A percentile compares a stretch with the other conserved stretches of the same genome.
These are phyloP conservation scores for Naganishia sp. DNA, from an alignment of 1,284 basidiomycete species.

Conservation along the genomic window DNA sequence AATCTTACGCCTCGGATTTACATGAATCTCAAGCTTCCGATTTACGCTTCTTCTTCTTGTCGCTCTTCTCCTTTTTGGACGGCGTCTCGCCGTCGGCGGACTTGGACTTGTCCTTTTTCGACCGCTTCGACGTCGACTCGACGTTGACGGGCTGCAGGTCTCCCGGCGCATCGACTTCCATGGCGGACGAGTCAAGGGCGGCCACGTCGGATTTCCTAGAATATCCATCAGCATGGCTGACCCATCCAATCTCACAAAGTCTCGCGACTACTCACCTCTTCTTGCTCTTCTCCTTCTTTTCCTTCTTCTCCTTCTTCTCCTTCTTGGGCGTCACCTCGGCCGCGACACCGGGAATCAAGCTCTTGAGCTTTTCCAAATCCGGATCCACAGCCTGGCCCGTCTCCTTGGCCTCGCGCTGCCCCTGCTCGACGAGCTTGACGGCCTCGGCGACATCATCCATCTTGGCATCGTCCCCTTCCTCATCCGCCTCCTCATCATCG, in stretches of 20 bases:
- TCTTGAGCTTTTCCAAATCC: constrained; percentile 48
- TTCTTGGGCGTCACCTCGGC: constrained; percentile 59
- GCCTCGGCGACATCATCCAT: constrained; percentile 54
- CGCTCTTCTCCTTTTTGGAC: constrained; percentile 65
- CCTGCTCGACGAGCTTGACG: constrained; percentile 57
- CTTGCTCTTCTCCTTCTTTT: constrained; percentile 60
- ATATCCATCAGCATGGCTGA: not conserved
- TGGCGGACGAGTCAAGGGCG: constrained; percentile 31
- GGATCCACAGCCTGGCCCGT: constrained; percentile 42
- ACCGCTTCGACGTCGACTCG: constrained; percentile 56
- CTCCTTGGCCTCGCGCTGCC: constrained; percentile 55
- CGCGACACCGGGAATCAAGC: constrained; percentile 54
- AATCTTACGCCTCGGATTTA: too few relatives aligned
- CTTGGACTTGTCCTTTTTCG: constrained; percentile 73
- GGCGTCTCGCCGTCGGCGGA: constrained; percentile 60
- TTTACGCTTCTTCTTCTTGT: constrained; percentile 65
- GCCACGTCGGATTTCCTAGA: constrained; percentile 29
- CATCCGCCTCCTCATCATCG: constrained; percentile 70
- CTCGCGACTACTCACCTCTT: constrained; percentile 48
- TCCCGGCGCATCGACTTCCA: constrained; percentile 35
- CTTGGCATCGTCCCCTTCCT: constrained; percentile 58
- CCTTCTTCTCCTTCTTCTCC: constrained; percentile 57
- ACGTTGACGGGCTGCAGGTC: constrained; percentile 16
- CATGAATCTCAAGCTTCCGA: constrained; percentile 39
- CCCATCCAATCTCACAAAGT: not conserved